These are phyloP conservation scores for Ustilago cynodontis DNA, from an alignment of 1,284 basidiomycete species.

Conservation along the genomic window DNA sequence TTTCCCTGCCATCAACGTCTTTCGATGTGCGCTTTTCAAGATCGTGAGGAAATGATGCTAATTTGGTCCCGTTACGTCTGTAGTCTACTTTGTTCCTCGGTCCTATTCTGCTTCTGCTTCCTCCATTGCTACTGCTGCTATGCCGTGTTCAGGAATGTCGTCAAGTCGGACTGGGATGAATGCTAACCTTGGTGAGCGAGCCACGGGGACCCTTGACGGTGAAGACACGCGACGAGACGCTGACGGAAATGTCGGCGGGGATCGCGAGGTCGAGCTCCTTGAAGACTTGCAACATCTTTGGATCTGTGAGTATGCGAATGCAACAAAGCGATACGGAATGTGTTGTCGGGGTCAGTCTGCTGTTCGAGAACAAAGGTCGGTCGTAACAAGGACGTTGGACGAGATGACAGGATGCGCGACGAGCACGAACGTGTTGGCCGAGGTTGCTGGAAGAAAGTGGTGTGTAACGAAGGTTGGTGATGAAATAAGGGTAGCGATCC, in stretches of 20 bases:
- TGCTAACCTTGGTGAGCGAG: slow-evolving; percentile 68
- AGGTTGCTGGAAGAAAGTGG: neutral
- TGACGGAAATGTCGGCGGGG: slow-evolving; percentile 63
- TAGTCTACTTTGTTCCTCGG: too few species aligned
- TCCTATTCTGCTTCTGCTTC: slow-evolving; percentile 3
- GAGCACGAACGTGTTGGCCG: slow-evolving; percentile 12
- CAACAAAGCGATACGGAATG: neutral
- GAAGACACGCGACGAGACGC: slow-evolving; percentile 64
- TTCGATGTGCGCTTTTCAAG: too few species aligned
- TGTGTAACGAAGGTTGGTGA: too few species aligned
- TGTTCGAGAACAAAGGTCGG: slow-evolving; percentile 5
- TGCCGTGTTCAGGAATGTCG: slow-evolving; percentile 2
- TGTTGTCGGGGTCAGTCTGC: slow-evolving; percentile 6
- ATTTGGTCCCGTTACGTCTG: too few species aligned
- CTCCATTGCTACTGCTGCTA: slow-evolving; percentile 15
- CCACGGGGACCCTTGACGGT: slow-evolving; percentile 70
- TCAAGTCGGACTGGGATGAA: slow-evolving; percentile 8
- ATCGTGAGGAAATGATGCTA: too few species aligned
- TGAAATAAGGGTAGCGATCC: neutral
- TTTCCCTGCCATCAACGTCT: too few species aligned
- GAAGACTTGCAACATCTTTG: slow-evolving; percentile 69
- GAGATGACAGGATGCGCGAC: neutral
- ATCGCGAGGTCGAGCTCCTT: slow-evolving; percentile 70
- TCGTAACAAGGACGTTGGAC: neutral
- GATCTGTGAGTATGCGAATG: slow-evolving; percentile 29